Base-by-base conservation (phyloP, 1,139 yeast species). In the Hyphopichia pseudoburtonii region DNA sequence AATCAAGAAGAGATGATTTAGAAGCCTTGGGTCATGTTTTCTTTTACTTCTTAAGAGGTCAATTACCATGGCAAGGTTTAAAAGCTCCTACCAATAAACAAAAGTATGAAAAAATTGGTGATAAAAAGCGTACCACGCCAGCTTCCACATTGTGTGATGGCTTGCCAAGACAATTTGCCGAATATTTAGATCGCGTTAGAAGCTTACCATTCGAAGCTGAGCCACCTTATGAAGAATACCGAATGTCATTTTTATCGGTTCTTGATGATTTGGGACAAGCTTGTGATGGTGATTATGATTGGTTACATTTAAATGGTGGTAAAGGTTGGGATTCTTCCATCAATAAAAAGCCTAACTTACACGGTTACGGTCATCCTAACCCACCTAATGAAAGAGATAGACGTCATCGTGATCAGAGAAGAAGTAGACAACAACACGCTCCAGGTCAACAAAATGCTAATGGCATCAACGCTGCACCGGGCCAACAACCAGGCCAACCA, bases 21-120 rank as follows among this genome's bases (percentile, higher is more conserved):
- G 98, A 92, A 66, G 89, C 95, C 7, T 71, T 92, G 49, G 97
- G 97, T 31, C 97, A 92, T 64, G 97, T 92, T 3, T 87, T 92
- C 58, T 84, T 92, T 66, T 92, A 92, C 65, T 92, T 92, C 57
- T 66, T 92, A 51, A 77, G 95, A 50, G 98, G 98, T 34, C 89
- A 87, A 46, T 77, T 92, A 55, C 98, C 98, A 35, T 92, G 98
- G 98, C 98, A 92, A 68, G 97, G 98, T 21, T 75, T 92, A 48
- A 90, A 90, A 65, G 98, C 97, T n/a, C 95, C 96, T 47, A 89
- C 95, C 28, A 92, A 92, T 68, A 92, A 92, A 66, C 89, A 86
- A 57, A 92, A 92, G 64, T 92, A 92, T 62, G 97, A 92, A 64
- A 90, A 89, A 61, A 92, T 92, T 64, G 97, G 97, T 43, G 92